Conservation (phyloP, 768 basidiomycete species). For the Hypholoma fasciculare region DNA sequence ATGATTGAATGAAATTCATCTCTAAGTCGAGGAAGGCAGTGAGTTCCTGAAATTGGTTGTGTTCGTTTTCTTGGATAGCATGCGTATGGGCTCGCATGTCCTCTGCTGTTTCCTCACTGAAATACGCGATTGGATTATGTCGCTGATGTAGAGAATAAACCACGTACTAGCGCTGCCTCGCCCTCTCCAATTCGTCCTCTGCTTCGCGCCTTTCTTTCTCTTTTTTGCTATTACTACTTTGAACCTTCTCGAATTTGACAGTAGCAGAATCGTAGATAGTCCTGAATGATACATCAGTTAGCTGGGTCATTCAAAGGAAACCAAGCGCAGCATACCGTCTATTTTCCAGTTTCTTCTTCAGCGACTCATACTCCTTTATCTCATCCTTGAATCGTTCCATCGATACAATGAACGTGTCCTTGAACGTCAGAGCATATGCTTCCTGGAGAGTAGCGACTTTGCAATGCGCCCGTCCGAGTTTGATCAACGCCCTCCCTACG, state of each 20-base stretch:
- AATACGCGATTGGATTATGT: neutral
- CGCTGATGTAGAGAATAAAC: slow-evolving; percentile 4
- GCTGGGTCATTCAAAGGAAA: neutral
- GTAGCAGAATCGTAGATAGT: slow-evolving; percentile 62
- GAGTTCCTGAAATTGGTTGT: slow-evolving; percentile 69
- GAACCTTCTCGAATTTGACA: slow-evolving; percentile 66
- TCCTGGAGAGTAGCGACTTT: slow-evolving; percentile 86
- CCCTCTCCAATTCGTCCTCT: slow-evolving; percentile 77
- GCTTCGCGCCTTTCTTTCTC: slow-evolving; percentile 78
- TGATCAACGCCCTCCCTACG: slow-evolving; percentile 70
- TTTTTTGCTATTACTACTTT: slow-evolving; percentile 61
- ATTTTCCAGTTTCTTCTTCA: slow-evolving; percentile 87
- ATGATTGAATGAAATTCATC: slow-evolving; percentile 70
- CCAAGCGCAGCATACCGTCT: slow-evolving; percentile 54
- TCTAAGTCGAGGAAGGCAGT: slow-evolving; percentile 73
- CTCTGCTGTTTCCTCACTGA: slow-evolving; percentile 85
- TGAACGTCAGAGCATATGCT: slow-evolving; percentile 69
- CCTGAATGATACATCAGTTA: neutral
- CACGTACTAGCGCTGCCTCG: slow-evolving; percentile 71
- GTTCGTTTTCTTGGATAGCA: slow-evolving; percentile 78
- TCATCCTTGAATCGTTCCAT: slow-evolving; percentile 67
- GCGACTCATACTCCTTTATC: slow-evolving; percentile 79
- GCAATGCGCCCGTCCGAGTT: slow-evolving; percentile 82
- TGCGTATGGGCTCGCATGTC: slow-evolving; percentile 82
- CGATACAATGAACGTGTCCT: slow-evolving; percentile 70